Evolutionary conservation across 805 yeast genomes (phyloP), one percentile per base, ranked within the genome.

Genomic region (Saccharomyces mikatae): DNA sequence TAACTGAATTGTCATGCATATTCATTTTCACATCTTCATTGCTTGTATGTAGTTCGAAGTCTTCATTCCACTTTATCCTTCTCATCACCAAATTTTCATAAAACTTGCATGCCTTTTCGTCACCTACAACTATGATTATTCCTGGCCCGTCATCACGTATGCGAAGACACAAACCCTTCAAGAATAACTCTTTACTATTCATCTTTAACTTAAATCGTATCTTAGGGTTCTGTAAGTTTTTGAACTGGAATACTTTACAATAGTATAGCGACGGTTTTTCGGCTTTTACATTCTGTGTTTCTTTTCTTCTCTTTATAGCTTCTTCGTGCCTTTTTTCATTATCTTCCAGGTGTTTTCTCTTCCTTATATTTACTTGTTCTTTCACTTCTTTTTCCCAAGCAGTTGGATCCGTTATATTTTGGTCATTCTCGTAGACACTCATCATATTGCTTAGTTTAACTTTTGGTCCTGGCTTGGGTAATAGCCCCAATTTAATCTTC

Each of bases 391-490:
- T 74, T 64, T 92, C 99, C 60, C 90, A 84, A 3, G 81, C 81
- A 0, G 98, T 92, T 0, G 99, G 98, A 65, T 94, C 96, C 56
- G 80, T 76, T 49, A 91, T 86, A 6, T 94, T 89, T 55, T 88
- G 95, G 61, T 87, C 82, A 2, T 97, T 88, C 54, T 67, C 71
- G 50, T 87, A 73, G 0, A 89, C 96, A 61, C 79, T 86, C 90
- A 89, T 88, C 69, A 94, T 76, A 66, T 92, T 94, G 47, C 86
- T 81, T 47, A 89, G 74, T 62, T 86, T 88, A 27, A 94, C 86
- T 68, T 92, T 94, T 2, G 97, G 96, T 5, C 86, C 86, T 0
- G 97, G 96, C 4, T 96, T 86, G 0, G 96, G 86, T 49, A 86
- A 88, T 21, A 91, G 71, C 0, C 99, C 99, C 4, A 88, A 72